Evolutionary conservation across 768 basidiomycete genomes (phyloP).

Genomic region (Tylopilus balloui): DNA sequence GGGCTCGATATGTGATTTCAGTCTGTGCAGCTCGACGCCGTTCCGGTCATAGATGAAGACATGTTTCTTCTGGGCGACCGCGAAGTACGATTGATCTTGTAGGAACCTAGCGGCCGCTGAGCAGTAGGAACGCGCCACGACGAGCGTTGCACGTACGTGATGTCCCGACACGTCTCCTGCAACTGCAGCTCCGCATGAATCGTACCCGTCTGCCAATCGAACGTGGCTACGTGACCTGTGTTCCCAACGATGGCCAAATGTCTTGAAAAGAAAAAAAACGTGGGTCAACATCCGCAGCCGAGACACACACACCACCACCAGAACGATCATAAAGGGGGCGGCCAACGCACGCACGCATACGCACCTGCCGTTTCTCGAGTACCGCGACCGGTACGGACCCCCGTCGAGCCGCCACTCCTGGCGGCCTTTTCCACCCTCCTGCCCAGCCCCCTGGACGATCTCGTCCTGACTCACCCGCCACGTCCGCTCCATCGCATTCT

Average conservation of each 20-base stretch:
- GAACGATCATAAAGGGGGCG: too few relatives aligned
- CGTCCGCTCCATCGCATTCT: conserved; percentile 79
- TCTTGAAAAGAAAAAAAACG: too few relatives aligned
- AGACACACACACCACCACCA: too few relatives aligned
- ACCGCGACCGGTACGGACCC: conserved; percentile 80
- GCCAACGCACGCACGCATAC: conserved; percentile 20
- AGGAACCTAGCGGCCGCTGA: conserved; percentile 56
- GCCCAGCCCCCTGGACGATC: conserved; percentile 58
- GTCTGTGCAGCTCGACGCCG: conserved; percentile 86
- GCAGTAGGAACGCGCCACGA: background rate
- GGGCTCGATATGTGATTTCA: conserved; percentile 83
- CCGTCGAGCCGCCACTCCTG: conserved; percentile 80
- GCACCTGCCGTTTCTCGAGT: conserved; percentile 88
- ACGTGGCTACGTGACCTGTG: conserved; percentile 84
- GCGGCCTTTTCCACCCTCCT: conserved; percentile 71
- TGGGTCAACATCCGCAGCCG: too few relatives aligned
- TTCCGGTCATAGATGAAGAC: conserved; percentile 94
- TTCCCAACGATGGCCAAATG: conserved; percentile 83
- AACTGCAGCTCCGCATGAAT: conserved; percentile 86
- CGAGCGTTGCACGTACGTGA: conserved; percentile 58
- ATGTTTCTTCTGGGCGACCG: conserved; percentile 94
- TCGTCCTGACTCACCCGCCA: conserved; percentile 86
- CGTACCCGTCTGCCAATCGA: conserved; percentile 88
- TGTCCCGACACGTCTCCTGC: conserved; percentile 86
- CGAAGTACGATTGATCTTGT: conserved; percentile 89